These are phyloP conservation scores for Fusarium sp. DNA, from an alignment of 2,329 filamentous ascomycete species.

Conservation along the genomic window DNA sequence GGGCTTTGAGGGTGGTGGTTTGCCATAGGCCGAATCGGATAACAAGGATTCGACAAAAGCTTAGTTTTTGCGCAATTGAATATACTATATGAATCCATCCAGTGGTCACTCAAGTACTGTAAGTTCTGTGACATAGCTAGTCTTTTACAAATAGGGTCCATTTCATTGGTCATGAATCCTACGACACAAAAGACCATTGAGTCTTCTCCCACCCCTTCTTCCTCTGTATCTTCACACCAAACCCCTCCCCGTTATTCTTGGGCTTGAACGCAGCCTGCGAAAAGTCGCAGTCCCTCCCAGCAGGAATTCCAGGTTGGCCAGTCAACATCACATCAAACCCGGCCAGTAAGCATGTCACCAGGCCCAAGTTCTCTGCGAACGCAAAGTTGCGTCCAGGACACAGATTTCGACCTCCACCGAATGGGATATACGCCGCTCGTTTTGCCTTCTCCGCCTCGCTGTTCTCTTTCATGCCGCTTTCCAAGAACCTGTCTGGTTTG, in stretches of 20 bases:
- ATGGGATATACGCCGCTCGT: conserved; percentile 21
- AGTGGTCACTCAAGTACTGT: no score
- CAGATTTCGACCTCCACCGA: conserved; percentile 29
- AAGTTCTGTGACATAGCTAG: no score
- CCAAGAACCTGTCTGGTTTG: conserved; percentile 28
- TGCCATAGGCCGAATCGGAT: not conserved
- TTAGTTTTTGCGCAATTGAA: not conserved
- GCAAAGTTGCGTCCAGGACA: conserved; percentile 37
- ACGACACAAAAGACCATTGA: conserved; percentile 25
- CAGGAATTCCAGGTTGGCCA: not conserved
- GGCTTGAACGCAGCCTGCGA: conserved; percentile 26
- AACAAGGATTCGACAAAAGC: not conserved
- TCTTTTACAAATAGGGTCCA: no score
- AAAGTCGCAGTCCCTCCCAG: not conserved
- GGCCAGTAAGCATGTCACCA: conserved; percentile 28
- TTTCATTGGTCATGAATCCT: not conserved
- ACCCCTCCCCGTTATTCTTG: conserved; percentile 12
- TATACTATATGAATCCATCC: not conserved
- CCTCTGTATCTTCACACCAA: conserved; percentile 26
- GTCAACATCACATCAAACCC: conserved; percentile 22
- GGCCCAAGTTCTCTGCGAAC: conserved; percentile 33
- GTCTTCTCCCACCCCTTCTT: conserved; percentile 26
- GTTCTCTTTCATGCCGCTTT: conserved; percentile 20
- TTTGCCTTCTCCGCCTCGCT: conserved; percentile 14
- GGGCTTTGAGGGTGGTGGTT: fast-evolving